These are phyloP conservation scores for Lagerstroemia speciosa DNA, from an alignment of 345 rosid species.

Conservation along the genomic window DNA sequence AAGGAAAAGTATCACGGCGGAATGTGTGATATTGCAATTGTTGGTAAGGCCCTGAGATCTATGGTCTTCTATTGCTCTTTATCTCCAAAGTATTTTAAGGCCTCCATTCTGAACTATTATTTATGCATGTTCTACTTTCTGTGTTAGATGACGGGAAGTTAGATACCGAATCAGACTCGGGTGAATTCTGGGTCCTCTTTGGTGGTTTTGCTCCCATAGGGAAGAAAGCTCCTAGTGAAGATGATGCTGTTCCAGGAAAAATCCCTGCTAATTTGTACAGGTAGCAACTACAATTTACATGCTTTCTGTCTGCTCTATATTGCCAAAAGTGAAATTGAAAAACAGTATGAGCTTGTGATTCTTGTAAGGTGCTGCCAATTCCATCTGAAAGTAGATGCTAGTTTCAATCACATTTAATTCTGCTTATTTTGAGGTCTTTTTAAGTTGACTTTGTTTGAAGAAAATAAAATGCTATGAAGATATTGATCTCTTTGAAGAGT, in stretches of 20 bases:
- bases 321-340: neutral
- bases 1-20: slow-evolving; percentile 87
- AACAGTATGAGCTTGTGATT: neutral
- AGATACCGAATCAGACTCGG: slow-evolving; percentile 89
- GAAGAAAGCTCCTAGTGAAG: slow-evolving; percentile 67
- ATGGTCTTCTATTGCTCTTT: neutral
- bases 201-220: slow-evolving; percentile 93
- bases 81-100: slow-evolving; percentile 1
- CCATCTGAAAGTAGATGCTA: too few relatives aligned
- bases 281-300: slow-evolving; percentile 21
- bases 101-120: slow-evolving; percentile 9
- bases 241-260: slow-evolving; percentile 56
- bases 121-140: slow-evolving; percentile 16
- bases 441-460: neutral
- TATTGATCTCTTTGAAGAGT: neutral
- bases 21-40: slow-evolving; percentile 64
- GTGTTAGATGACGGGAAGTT: slow-evolving; percentile 76
- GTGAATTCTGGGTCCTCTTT: slow-evolving; percentile 89
- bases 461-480: neutral
- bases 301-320: neutral
- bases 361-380: too few relatives aligned
- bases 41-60: slow-evolving; percentile 37
- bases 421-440: neutral
- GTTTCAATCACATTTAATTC: neutral
- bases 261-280: slow-evolving; percentile 67